Evolutionary conservation across 2,329 filamentous ascomycete species (phyloP).

Genomic region (Colletotrichum acutatum): DNA sequence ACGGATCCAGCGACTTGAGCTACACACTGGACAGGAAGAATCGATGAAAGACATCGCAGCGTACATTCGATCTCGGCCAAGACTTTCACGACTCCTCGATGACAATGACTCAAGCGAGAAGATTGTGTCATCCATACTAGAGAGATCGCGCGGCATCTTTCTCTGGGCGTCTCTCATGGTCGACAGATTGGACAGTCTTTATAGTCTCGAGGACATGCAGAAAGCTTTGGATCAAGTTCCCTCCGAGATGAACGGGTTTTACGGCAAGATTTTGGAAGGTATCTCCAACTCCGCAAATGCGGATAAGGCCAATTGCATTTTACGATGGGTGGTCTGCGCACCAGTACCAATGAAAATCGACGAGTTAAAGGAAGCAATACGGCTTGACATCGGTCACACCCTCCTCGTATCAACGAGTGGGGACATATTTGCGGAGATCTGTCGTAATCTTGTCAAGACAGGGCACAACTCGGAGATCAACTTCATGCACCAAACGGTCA

Average conservation of each 20-base stretch:
- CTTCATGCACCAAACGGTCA: background rate
- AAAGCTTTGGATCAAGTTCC: background rate
- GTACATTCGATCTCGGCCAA: conserved; percentile 29
- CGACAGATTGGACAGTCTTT: conserved; percentile 30
- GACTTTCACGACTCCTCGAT: conserved; percentile 2
- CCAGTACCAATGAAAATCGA: background rate
- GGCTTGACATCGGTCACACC: conserved; percentile 18
- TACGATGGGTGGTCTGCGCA: background rate
- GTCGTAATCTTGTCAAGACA: background rate
- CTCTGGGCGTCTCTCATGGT: conserved; percentile 41
- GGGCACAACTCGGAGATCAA: background rate
- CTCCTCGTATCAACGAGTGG: background rate
- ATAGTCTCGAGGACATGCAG: background rate
- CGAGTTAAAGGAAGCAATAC: background rate
- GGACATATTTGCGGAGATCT: background rate
- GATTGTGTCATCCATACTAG: conserved; percentile 37
- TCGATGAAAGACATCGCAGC: conserved; percentile 37
- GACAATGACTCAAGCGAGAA: conserved; percentile 17
- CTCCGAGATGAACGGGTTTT: conserved; percentile 40
- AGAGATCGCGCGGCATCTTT: conserved; percentile 40
- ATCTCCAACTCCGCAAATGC: conserved; percentile 33
- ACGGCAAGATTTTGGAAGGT: conserved; percentile 37
- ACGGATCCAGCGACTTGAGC: conserved; percentile 24
- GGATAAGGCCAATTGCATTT: conserved; percentile 20
- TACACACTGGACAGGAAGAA: conserved; percentile 36